Evolutionary conservation across 139 green algal species (phyloP), one percentile per base, ranked within the genome.

Genomic region (Tetraselmis chui): DNA sequence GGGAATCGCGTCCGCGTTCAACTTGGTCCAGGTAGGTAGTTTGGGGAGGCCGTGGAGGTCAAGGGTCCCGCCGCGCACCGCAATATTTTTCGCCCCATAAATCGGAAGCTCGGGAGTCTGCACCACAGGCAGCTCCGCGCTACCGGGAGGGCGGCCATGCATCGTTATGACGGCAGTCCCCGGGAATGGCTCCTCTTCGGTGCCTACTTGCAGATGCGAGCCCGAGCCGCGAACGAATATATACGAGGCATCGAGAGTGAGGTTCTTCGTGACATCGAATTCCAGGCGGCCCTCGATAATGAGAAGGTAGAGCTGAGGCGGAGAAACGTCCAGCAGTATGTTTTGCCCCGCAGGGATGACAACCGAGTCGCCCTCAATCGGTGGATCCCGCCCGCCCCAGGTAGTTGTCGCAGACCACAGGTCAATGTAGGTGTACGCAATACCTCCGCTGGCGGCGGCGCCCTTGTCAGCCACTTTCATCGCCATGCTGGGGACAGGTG

Each of bases 81-180:
- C 91, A 18, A 94, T 82, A 11, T 82, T 79, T 83, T 94, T 94
- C 74, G 86, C 87, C 59, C 92, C 92, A 82, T 93, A 95, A 31
- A 88, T 58, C 1, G 92, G 92, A 5, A 67, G 18, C 11, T 67
- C 45, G 45, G 45, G 45, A 25, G 45, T 18, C 5, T 25, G 5
- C 45, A 67, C 45, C 45, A 67, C 45, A 67, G 45, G 45, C 78
- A 95, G 86, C 80, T 93, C 86, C n/a, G 27, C 25, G 0, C 77
- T 59, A 76, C 30, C 83, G 59, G 81, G 82, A 1, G 86, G 90
- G 25, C 67, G 31, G 32, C 91, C 91, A 45, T 90, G 88, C 79
- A 95, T 59, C 2, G 90, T 94, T 80, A 95, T 94, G 59, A 76
- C 85, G 0, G 88, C 90, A 1, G 83, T 79, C 59, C 83, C 82